These are phyloP conservation scores for Viridothelium virens DNA, from an alignment of 495 filamentous ascomycete species.

Conservation along the genomic window DNA sequence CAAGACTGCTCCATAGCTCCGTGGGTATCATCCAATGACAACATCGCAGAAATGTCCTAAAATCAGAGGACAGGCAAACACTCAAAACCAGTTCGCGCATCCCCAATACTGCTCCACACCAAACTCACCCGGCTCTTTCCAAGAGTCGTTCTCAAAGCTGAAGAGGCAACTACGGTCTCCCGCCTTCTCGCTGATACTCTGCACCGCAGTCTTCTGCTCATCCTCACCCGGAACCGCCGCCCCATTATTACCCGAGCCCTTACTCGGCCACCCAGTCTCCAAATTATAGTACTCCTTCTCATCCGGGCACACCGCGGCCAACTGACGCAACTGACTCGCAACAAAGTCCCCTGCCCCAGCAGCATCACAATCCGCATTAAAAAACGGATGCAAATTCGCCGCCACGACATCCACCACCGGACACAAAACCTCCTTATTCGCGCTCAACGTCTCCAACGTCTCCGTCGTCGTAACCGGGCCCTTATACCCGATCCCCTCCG, in stretches of 20 bases:
- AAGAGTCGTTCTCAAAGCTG: slow-evolving; percentile 68
- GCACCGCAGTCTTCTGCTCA: slow-evolving; percentile 67
- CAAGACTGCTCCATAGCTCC: background rate
- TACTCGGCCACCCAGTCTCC: slow-evolving; percentile 85
- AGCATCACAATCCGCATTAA: slow-evolving; percentile 61
- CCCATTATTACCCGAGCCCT: slow-evolving; percentile 58
- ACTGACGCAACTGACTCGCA: slow-evolving; percentile 52
- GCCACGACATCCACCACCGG: slow-evolving; percentile 65
- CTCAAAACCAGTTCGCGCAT: slow-evolving; percentile 23
- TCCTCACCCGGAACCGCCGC: slow-evolving; percentile 54
- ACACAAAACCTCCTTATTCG: slow-evolving; percentile 56
- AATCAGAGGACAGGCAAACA: background rate
- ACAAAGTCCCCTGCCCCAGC: slow-evolving; percentile 66
- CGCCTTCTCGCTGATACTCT: slow-evolving; percentile 50
- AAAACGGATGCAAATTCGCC: slow-evolving; percentile 88
- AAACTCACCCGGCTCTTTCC: slow-evolving; percentile 67
- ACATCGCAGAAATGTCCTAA: background rate
- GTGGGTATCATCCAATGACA: background rate
- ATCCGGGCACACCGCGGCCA: slow-evolving; percentile 53
- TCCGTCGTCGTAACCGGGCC: slow-evolving; percentile 80
- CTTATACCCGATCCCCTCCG: slow-evolving; percentile 53
- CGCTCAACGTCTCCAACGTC: slow-evolving; percentile 61
- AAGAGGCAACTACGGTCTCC: slow-evolving; percentile 63
- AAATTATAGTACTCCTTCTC: slow-evolving; percentile 63
- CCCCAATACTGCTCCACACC: slow-evolving; percentile 71